phyloP scores from a whole-genome alignment of 768 basidiomycete genomes.

The Candolleomyces aberdarensis region DNA sequence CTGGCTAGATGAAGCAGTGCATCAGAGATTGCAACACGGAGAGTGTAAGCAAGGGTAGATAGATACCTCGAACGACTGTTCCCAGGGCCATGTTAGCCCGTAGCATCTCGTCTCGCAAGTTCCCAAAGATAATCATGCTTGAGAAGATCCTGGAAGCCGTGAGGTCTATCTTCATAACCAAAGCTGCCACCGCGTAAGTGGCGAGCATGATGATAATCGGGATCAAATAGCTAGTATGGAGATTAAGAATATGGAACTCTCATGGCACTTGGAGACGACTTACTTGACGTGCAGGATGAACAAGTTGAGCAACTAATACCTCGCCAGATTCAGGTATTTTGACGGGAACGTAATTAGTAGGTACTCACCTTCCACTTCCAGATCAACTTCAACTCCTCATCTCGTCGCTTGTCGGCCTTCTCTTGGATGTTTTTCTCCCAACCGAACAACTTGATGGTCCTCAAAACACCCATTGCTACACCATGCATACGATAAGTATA shows the following conservation, averaged over 20 bases:
- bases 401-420: slow-evolving; percentile 53
- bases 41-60: neutral
- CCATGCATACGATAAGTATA: neutral
- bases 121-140: slow-evolving; percentile 57
- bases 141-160: slow-evolving; percentile 38
- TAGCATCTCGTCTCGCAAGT: slow-evolving; percentile 41
- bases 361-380: slow-evolving; percentile 39
- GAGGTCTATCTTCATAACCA: slow-evolving; percentile 24
- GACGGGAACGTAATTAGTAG: neutral
- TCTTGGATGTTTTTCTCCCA: slow-evolving; percentile 60
- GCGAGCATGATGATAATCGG: slow-evolving; percentile 64
- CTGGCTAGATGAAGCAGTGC: slow-evolving; percentile 32
- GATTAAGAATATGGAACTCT: neutral
- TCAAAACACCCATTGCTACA: slow-evolving; percentile 53
- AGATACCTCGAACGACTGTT: slow-evolving; percentile 6
- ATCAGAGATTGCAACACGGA: too few relatives aligned
- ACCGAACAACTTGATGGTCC: slow-evolving; percentile 74
- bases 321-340: neutral
- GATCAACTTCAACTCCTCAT: slow-evolving; percentile 58
- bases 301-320: slow-evolving; percentile 27
- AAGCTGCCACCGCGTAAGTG: slow-evolving; percentile 57
- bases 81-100: slow-evolving; percentile 18
- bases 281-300: slow-evolving; percentile 47
- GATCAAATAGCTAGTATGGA: slow-evolving; percentile 40
- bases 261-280: slow-evolving; percentile 10